Percentiles rank a stretch among this genome's conserved stretches.
Conservation (phyloP, 2,329 filamentous ascomycete genomes). For the Penicillium sp. region DNA sequence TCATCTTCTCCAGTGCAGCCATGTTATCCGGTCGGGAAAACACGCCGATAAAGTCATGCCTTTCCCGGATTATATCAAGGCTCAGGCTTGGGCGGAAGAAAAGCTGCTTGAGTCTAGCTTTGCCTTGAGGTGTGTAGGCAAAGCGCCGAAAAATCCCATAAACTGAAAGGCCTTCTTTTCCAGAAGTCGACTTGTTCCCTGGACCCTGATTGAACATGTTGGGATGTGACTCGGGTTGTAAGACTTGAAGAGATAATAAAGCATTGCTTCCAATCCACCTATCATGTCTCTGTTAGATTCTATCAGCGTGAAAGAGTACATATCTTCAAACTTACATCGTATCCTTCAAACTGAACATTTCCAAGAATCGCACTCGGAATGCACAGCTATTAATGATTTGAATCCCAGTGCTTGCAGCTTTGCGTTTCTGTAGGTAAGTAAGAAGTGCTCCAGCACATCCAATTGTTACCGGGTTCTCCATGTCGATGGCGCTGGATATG, state of each 20-base stretch:
- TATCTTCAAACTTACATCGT: conserved; percentile 56
- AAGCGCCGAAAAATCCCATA: conserved; percentile 79
- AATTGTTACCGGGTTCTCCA: conserved; percentile 72
- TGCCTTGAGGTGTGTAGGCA: conserved; percentile 77
- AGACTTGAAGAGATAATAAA: conserved; percentile 77
- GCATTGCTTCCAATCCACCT: conserved; percentile 85
- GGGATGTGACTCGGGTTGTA: conserved; percentile 79
- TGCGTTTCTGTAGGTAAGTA: conserved; percentile 71
- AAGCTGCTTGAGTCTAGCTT: conserved; percentile 68
- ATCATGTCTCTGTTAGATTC: background rate
- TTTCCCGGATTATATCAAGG: conserved; percentile 65
- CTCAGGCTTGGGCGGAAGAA: conserved; percentile 79
- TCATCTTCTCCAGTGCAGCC: conserved; percentile 55
- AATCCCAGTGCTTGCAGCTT: conserved; percentile 62
- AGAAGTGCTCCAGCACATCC: conserved; percentile 87
- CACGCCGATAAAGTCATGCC: conserved; percentile 67
- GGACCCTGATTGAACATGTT: conserved; percentile 76
- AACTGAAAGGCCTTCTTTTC: conserved; percentile 79
- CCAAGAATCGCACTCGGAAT: conserved; percentile 63
- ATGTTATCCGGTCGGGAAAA: conserved; percentile 70
- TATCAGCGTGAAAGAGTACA: background rate
- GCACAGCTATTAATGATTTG: conserved; percentile 57
- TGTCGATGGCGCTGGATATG: conserved; percentile 68
- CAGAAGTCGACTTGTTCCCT: conserved; percentile 58
- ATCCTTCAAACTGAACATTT: conserved; percentile 71